phyloP scores from a whole-genome alignment of 2,329 filamentous ascomycete species.

The Neonectria faginata region DNA sequence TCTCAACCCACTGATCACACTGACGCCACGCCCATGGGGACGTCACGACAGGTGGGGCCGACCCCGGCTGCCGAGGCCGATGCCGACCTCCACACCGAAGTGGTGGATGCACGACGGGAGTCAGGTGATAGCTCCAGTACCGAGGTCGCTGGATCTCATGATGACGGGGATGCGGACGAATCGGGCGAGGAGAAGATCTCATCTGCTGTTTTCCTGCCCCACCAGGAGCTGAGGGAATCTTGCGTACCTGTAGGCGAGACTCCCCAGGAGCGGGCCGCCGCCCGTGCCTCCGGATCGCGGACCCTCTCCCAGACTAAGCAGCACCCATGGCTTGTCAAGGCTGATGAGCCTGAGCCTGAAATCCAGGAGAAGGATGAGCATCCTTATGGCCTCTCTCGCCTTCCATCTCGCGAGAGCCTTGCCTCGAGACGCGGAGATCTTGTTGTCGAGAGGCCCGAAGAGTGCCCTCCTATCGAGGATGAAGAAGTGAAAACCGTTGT shows the following conservation, averaged over 20 bases:
- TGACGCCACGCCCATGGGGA: slow-evolving; percentile 37
- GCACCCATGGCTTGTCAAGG: slow-evolving; percentile 69
- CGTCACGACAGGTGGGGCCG: slow-evolving; percentile 42
- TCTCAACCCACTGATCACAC: slow-evolving; percentile 36
- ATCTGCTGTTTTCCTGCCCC: slow-evolving; percentile 85
- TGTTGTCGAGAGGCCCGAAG: slow-evolving; percentile 51
- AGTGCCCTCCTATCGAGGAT: slow-evolving; percentile 55
- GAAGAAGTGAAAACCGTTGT: slow-evolving; percentile 54
- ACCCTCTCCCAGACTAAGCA: slow-evolving; percentile 54
- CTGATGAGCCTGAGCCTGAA: slow-evolving; percentile 61
- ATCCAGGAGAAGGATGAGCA: slow-evolving; percentile 40
- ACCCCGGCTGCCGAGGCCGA: slow-evolving; percentile 37
- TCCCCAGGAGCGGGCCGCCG: slow-evolving; percentile 51
- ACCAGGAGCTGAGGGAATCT: slow-evolving; percentile 66
- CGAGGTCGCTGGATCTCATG: slow-evolving; percentile 53
- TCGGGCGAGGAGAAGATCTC: slow-evolving; percentile 88
- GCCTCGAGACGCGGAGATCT: slow-evolving; percentile 48
- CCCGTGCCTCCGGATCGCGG: slow-evolving; percentile 61
- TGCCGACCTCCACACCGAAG: slow-evolving; percentile 43
- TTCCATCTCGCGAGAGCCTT: slow-evolving; percentile 47
- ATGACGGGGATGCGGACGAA: slow-evolving; percentile 59
- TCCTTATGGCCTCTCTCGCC: slow-evolving; percentile 41
- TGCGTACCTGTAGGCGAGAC: slow-evolving; percentile 42
- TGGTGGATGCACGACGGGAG: slow-evolving; percentile 49
- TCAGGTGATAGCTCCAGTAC: slow-evolving; percentile 53